Conservation (phyloP, 2,329 filamentous ascomycete species). For the Lachnellula occidentalis region DNA sequence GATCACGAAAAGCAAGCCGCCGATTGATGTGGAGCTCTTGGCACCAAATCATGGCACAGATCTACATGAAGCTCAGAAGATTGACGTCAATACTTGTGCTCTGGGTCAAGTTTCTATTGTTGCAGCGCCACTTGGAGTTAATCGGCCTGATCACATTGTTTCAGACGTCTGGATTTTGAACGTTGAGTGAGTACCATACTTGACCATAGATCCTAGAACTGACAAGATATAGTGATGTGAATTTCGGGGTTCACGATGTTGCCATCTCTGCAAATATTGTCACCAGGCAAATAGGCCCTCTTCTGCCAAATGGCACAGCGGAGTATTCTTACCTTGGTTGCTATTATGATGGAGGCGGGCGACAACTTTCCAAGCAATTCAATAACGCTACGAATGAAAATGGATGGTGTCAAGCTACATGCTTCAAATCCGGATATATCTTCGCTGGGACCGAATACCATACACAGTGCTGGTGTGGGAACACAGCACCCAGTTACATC, state of each 20-base stretch:
- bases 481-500: slow-evolving; percentile 18
- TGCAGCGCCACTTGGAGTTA: slow-evolving; percentile 28
- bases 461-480: slow-evolving; percentile 21
- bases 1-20: slow-evolving; percentile 37
- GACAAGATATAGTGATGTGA: slow-evolving; percentile 27
- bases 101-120: slow-evolving; percentile 31
- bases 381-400: slow-evolving; percentile 31
- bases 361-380: slow-evolving; percentile 30
- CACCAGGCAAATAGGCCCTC: slow-evolving; percentile 33
- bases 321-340: slow-evolving; percentile 36
- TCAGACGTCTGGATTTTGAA: slow-evolving; percentile 36
- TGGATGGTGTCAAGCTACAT: slow-evolving; percentile 32
- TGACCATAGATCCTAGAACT: neutral
- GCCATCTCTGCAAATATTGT: slow-evolving; percentile 31
- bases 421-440: slow-evolving; percentile 27
- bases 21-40: slow-evolving; percentile 29
- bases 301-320: slow-evolving; percentile 29
- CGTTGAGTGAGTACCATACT: slow-evolving; percentile 26
- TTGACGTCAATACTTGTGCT: slow-evolving; percentile 29
- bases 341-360: slow-evolving; percentile 34
- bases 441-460: slow-evolving; percentile 34
- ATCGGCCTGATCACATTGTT: slow-evolving; percentile 28
- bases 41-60: slow-evolving; percentile 31
- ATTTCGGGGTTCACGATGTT: slow-evolving; percentile 36
- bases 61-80: slow-evolving; percentile 33